These are phyloP conservation scores for Strobilomyces confusus DNA, from an alignment of 768 basidiomycete species.

Conservation along the genomic window DNA sequence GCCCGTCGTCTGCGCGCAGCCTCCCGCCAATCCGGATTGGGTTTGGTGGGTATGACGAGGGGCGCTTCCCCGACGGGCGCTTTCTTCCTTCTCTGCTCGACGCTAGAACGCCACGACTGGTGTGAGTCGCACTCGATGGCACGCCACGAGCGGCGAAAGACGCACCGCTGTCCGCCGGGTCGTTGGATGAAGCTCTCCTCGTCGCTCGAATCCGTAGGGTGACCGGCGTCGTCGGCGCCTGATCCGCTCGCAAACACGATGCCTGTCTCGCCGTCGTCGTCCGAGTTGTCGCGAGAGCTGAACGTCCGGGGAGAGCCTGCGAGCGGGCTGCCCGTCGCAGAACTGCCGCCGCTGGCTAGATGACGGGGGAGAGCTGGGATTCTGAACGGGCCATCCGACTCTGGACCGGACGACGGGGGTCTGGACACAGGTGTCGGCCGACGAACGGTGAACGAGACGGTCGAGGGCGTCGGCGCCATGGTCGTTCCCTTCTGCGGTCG, in stretches of 20 bases:
- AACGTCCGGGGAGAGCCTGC: conserved; percentile 45
- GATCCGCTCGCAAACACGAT: conserved; percentile 22
- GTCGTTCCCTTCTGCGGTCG: neutral
- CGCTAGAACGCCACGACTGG: conserved; percentile 41
- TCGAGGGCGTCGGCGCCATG: conserved; percentile 28
- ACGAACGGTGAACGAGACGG: conserved; percentile 82
- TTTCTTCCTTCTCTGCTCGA: conserved; percentile 42
- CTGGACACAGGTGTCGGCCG: conserved; percentile 71
- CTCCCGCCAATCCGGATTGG: conserved; percentile 91
- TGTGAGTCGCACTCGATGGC: conserved; percentile 69
- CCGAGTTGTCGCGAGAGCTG: conserved; percentile 25
- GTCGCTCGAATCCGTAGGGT: conserved; percentile 49
- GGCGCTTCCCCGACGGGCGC: conserved; percentile 45
- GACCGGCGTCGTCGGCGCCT: conserved; percentile 26
- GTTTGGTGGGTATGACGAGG: conserved; percentile 79
- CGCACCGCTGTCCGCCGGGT: conserved; percentile 84
- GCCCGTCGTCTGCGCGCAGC: conserved; percentile 58
- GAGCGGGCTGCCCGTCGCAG: conserved; percentile 53
- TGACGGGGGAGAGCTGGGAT: conserved; percentile 59
- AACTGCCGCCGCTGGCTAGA: conserved; percentile 37
- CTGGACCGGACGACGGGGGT: conserved; percentile 57
- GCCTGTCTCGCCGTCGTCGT: conserved; percentile 24
- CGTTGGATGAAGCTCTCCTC: conserved; percentile 66
- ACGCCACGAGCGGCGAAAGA: conserved; percentile 25
- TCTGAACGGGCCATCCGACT: conserved; percentile 58